Percentiles rank a stretch among this genome's conserved stretches.
Conservation (phyloP, 2,329 filamentous ascomycete genomes). For the Botryotinia globosa region DNA sequence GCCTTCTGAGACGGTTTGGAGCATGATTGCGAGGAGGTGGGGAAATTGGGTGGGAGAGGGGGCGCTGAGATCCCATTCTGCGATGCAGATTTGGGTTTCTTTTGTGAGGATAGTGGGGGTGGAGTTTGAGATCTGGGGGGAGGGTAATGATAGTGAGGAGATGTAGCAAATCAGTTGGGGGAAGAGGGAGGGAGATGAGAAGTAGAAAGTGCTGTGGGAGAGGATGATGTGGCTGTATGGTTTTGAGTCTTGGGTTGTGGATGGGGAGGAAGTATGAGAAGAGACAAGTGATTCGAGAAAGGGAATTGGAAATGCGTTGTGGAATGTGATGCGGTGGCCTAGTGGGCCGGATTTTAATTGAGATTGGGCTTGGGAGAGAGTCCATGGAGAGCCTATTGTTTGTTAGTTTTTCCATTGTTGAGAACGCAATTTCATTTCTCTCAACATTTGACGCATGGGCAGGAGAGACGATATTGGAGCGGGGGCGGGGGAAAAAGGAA, state of each 20-base stretch:
- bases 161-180: constrained; percentile 37
- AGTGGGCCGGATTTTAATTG: constrained; percentile 44
- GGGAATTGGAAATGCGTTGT: constrained; percentile 31
- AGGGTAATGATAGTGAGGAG: not conserved
- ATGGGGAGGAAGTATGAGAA: constrained; percentile 40
- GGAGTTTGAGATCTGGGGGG: constrained; percentile 31
- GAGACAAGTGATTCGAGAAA: not conserved
- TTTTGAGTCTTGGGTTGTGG: constrained; percentile 31
- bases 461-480: not conserved
- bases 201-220: constrained; percentile 54
- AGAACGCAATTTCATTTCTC: not conserved
- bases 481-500: no score
- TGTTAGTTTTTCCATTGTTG: not conserved
- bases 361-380: constrained; percentile 48
- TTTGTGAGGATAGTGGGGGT: not conserved
- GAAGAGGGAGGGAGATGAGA: constrained; percentile 42
- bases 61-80: constrained; percentile 47
- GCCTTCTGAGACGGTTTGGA: constrained; percentile 39
- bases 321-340: constrained; percentile 46
- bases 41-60: constrained; percentile 42
- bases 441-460: not conserved
- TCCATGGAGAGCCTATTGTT: constrained; percentile 45
- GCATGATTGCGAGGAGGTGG: constrained; percentile 52
- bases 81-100: constrained; percentile 42
- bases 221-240: constrained; percentile 49